These are phyloP conservation scores for Turritis glabra DNA, from an alignment of 345 rosid genomes.

Conservation along the genomic window DNA sequence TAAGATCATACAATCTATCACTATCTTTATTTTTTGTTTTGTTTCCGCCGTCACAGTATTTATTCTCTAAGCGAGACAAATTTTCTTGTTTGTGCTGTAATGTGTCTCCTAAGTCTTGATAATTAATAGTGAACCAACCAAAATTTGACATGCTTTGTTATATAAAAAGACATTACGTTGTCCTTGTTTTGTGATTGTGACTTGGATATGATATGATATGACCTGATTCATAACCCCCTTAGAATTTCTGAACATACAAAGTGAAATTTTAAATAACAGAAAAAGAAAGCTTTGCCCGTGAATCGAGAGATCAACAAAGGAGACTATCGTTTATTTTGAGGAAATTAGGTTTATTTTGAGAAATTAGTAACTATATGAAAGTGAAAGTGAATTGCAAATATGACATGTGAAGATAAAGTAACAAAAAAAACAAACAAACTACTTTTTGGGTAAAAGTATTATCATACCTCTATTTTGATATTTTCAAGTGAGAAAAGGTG, in stretches of 20 bases:
- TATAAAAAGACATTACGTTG: not conserved
- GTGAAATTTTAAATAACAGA: not conserved
- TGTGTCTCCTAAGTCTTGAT: not conserved
- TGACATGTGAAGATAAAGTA: not conserved
- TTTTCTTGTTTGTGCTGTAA: not conserved
- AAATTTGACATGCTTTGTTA: not conserved
- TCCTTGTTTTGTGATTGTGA: slow-evolving; percentile 8
- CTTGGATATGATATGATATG: slow-evolving; percentile 16
- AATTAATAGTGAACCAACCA: not conserved
- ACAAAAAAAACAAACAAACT: not conserved
- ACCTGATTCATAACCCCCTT: not conserved
- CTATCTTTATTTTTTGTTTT: slow-evolving; percentile 16
- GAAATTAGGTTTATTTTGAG: not conserved
- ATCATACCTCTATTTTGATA: not conserved
- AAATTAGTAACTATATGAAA: not conserved
- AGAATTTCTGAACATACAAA: not conserved
- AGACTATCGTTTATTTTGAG: not conserved
- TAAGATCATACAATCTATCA: slow-evolving; percentile 13
- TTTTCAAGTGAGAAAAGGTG: not conserved
- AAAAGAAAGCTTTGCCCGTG: not conserved
- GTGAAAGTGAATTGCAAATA: not conserved
- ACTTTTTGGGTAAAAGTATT: not conserved
- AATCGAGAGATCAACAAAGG: not conserved
- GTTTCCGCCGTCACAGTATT: slow-evolving; percentile 20
- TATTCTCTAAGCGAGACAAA: not conserved